Evolutionary conservation across 306 rosid species (phyloP).

Genomic region (Herpetospermum pedunculosum): DNA sequence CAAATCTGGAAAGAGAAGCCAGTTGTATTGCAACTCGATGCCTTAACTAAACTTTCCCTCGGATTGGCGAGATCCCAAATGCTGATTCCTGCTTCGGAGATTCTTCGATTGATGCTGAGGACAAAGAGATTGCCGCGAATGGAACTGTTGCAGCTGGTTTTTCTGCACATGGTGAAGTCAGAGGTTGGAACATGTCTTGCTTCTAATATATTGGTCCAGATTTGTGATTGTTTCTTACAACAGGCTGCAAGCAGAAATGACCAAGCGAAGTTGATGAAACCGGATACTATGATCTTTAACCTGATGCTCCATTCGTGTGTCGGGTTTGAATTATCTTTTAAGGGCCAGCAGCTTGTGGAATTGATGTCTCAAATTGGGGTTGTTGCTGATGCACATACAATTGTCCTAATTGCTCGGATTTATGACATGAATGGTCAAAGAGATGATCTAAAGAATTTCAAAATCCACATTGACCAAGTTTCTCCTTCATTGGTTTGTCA

Average conservation of each 20-base stretch:
- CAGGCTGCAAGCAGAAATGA: slow-evolving; percentile 23
- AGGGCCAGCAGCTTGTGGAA: slow-evolving; percentile 45
- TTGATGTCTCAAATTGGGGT: slow-evolving; percentile 42
- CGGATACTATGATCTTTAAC: slow-evolving; percentile 53
- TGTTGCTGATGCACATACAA: slow-evolving; percentile 60
- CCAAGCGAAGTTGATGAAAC: slow-evolving; percentile 26
- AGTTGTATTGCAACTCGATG: slow-evolving; percentile 36
- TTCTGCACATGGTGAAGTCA: slow-evolving; percentile 58
- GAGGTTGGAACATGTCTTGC: slow-evolving; percentile 52
- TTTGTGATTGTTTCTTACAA: slow-evolving; percentile 34
- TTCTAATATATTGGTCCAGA: slow-evolving; percentile 49
- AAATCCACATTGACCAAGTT: slow-evolving; percentile 37
- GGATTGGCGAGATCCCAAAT: slow-evolving; percentile 64
- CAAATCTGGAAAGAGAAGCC: slow-evolving; percentile 34
- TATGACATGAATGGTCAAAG: slow-evolving; percentile 70
- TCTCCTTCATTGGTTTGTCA: slow-evolving; percentile 32
- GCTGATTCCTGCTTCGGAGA: slow-evolving; percentile 30
- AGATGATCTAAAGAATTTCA: slow-evolving; percentile 54
- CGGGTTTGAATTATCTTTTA: slow-evolving; percentile 48
- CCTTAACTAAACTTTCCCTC: slow-evolving; percentile 43
- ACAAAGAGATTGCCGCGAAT: slow-evolving; percentile 33
- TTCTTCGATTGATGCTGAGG: slow-evolving; percentile 51
- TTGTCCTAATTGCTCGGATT: slow-evolving; percentile 46
- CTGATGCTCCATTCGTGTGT: slow-evolving; percentile 79
- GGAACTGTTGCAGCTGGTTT: slow-evolving; percentile 41